phyloP scores from a whole-genome alignment of 345 rosid genomes.

The Hibiscus syriacus region DNA sequence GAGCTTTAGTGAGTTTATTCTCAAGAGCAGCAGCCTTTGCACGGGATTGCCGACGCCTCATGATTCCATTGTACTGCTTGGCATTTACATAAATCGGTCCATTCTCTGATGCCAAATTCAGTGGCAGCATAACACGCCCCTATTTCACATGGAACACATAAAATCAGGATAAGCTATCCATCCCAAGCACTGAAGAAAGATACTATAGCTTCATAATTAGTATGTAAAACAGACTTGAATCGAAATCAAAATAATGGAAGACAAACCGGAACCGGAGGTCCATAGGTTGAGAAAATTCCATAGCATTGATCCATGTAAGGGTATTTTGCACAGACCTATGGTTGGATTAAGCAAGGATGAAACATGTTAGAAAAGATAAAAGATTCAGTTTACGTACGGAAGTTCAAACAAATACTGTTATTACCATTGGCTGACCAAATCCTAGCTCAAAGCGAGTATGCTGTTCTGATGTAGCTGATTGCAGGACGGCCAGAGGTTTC shows the following conservation, averaged over 20 bases:
- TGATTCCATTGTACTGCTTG: constrained; percentile 92
- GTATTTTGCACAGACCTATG: constrained; percentile 55
- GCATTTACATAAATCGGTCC: constrained; percentile 90
- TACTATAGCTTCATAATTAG: no score
- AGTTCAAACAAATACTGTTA: not conserved
- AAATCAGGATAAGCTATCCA: no score
- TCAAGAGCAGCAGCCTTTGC: constrained; percentile 74
- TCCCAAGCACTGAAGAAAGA: no score
- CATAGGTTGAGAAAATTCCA: constrained; percentile 70
- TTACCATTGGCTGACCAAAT: constrained; percentile 64
- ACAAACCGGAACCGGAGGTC: constrained; percentile 55
- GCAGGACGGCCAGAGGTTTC: constrained; percentile 43
- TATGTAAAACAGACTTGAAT: no score
- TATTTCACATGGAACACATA: constrained; percentile 12
- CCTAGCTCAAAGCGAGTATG: constrained; percentile 51
- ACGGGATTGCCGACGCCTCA: constrained; percentile 85
- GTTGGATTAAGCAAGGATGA: constrained; percentile 11
- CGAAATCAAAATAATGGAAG: constrained; percentile 11
- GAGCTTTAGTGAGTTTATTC: constrained; percentile 40
- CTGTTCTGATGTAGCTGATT: constrained; percentile 42
- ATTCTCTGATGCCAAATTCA: constrained; percentile 60
- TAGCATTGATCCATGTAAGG: constrained; percentile 60
- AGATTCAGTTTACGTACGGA: not conserved
- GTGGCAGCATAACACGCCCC: constrained; percentile 86
- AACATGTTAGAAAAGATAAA: not conserved